A percentile compares a stretch with the other conserved stretches of the same genome.
These are phyloP conservation scores for Kregervanrija delftensis DNA, from an alignment of 805 yeast species.

Conservation along the genomic window DNA sequence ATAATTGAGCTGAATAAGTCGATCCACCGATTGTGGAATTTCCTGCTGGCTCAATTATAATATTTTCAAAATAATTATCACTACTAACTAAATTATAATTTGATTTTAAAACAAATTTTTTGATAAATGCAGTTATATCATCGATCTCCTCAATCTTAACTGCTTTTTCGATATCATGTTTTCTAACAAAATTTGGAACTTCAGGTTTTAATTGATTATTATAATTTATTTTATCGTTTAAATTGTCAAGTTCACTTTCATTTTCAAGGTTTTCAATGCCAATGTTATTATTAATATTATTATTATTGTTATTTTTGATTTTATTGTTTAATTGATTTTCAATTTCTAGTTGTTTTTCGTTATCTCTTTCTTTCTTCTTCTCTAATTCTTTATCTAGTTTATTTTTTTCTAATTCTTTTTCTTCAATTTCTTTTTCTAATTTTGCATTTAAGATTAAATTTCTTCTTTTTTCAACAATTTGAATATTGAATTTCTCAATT, in stretches of 20 bases:
- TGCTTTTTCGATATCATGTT: constrained; percentile 16
- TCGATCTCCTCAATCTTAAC: constrained; percentile 16
- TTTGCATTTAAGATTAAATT: neutral
- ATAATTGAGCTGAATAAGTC: constrained; percentile 39
- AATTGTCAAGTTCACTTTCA: too few species aligned
- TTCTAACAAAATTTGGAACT: constrained; percentile 16
- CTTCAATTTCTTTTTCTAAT: constrained; percentile 3
- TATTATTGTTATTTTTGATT: too few species aligned
- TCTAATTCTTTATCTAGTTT: constrained; percentile 1
- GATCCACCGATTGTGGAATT: constrained; percentile 26
- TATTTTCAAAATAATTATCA: constrained; percentile 14
- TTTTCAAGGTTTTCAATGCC: neutral
- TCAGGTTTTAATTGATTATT: constrained; percentile 24
- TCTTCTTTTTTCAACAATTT: constrained; percentile 11
- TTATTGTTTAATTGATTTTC: neutral
- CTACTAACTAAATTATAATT: constrained; percentile 14
- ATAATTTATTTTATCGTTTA: neutral
- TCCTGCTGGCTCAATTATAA: constrained; percentile 28
- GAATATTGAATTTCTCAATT: constrained; percentile 28
- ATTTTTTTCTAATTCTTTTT: constrained; percentile 6
- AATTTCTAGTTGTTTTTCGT: constrained; percentile 6
- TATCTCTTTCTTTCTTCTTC: constrained; percentile 3
- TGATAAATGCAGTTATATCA: constrained; percentile 31
- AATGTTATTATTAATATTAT: neutral
- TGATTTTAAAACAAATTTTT: constrained; percentile 31